Base-by-base conservation (phyloP, 2,329 filamentous ascomycete genomes). In the Ophiocordyceps sinensis region DNA sequence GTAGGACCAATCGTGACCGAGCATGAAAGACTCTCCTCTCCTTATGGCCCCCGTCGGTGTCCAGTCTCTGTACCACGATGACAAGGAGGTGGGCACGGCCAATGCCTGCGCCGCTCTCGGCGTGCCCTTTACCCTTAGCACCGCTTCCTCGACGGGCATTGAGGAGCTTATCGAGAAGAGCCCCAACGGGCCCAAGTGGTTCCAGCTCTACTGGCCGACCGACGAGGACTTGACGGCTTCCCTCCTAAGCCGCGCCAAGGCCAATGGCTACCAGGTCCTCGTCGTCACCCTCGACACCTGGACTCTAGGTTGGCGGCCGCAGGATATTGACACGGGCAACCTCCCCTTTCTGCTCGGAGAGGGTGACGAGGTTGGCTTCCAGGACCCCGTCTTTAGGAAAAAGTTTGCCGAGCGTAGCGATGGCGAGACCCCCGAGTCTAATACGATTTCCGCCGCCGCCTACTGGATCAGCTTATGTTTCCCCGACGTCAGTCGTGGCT, bases 221-320 rank as follows among this genome's bases (percentile, higher is more conserved):
- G 71, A 75, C 41, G 70, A 85, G 40, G 72, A 78, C 3, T 64
- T 85, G 41, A 85, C 81, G 0, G 61, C 69, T 0, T 81, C 74
- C 1, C 60, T 86, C 14, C 65, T 86, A 5, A 53, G 58, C 1
- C 68, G 80, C 0, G 82, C 80, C 1, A 75, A 75, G 51, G 64
- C 60, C 0, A 69, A 64, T 28, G 81, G 80, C 1, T 86, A 70
- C 58, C 68, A 67, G 29, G 78, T 77, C 1, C 65, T 86, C 0
- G 73, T 86, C 7, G 77, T 87, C 1, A 87, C 83, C 0, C 64
- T 85, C 0, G 82, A 87, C 56, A 85, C 80, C 0, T 83, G 75
- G 58, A 69, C 70, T 12, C 65, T 86, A 30, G 72, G 71, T 1
- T 87, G 81, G 80, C 66, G 82, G 31, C 81, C 80, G 0, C 67